Conservation (phyloP, 2,329 filamentous ascomycete species). For the Fusarium armeniacum region DNA sequence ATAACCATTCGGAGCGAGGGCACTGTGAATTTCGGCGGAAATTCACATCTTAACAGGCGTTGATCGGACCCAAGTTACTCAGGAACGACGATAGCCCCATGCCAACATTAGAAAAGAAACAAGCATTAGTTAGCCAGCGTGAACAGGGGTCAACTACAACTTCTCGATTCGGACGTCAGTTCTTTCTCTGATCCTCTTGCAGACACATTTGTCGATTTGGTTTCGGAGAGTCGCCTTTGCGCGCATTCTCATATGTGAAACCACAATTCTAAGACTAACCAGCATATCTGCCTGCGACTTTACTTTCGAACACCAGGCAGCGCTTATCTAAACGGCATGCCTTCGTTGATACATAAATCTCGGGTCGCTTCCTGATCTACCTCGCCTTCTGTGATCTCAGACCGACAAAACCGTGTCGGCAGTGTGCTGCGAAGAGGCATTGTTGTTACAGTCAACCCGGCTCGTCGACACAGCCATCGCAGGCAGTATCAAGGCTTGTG, state of each 20-base stretch:
- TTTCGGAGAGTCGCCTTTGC: slow-evolving; percentile 24
- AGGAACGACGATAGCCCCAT: slow-evolving; percentile 41
- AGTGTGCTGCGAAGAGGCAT: neutral
- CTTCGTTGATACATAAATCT: slow-evolving; percentile 12
- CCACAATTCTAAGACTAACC: slow-evolving; percentile 15
- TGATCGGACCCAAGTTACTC: slow-evolving; percentile 26
- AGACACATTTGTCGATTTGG: slow-evolving; percentile 15
- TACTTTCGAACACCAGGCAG: slow-evolving; percentile 10
- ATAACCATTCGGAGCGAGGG: slow-evolving; percentile 26
- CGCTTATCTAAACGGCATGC: no score
- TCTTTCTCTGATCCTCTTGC: neutral
- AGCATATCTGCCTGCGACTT: slow-evolving; percentile 14
- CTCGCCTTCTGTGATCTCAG: slow-evolving; percentile 1
- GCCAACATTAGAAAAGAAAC: slow-evolving; percentile 19
- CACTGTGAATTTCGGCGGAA: slow-evolving; percentile 36
- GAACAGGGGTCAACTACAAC: slow-evolving; percentile 12
- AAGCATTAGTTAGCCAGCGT: slow-evolving; percentile 25
- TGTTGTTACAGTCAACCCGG: neutral
- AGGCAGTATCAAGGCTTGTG: slow-evolving; percentile 11
- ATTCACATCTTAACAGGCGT: slow-evolving; percentile 28
- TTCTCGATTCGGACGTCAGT: slow-evolving; percentile 2
- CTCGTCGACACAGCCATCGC: neutral
- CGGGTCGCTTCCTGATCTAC: slow-evolving; percentile 16
- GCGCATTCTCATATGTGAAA: slow-evolving; percentile 34
- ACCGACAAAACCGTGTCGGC: neutral